Evolutionary conservation across 2,329 filamentous ascomycete species (phyloP).

Genomic region (Neopestalotiopsis clavispora): DNA sequence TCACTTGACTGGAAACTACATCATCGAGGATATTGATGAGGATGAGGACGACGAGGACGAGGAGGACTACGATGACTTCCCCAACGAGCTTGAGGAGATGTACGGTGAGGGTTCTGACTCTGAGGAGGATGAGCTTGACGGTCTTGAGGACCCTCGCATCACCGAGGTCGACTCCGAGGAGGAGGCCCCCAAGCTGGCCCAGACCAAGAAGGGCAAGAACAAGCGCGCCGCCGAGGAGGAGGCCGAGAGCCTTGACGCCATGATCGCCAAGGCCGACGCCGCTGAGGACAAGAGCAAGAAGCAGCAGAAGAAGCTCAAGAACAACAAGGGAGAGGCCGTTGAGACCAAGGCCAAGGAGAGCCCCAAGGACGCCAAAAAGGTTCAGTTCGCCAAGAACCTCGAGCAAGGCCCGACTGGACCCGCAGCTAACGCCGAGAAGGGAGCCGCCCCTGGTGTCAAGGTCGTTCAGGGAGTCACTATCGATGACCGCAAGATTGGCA

Average conservation of each 20-base stretch:
- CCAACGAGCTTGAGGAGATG: conserved; percentile 79
- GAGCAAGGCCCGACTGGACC: conserved; percentile 92
- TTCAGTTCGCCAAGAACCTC: conserved; percentile 98
- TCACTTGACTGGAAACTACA: conserved; percentile 95
- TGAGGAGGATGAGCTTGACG: conserved; percentile 79
- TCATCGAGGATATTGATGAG: conserved; percentile 72
- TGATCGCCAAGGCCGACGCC: conserved; percentile 77
- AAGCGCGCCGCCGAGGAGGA: conserved; percentile 86
- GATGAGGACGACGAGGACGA: conserved; percentile 67
- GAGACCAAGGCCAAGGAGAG: conserved; percentile 53
- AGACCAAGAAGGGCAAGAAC: conserved; percentile 78
- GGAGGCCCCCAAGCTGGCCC: conserved; percentile 67
- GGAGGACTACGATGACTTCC: conserved; percentile 80
- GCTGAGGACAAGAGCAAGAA: conserved; percentile 87
- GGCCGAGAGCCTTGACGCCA: conserved; percentile 74
- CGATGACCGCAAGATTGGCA: conserved; percentile 93
- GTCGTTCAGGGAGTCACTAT: conserved; percentile 87
- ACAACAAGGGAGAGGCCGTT: conserved; percentile 92
- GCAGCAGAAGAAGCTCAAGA: conserved; percentile 97
- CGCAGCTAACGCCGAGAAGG: conserved; percentile 53
- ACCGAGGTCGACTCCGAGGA: conserved; percentile 83
- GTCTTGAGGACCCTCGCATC: conserved; percentile 78
- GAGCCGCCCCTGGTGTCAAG: conserved; percentile 71
- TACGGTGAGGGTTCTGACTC: conserved; percentile 68
- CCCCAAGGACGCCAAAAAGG: conserved; percentile 82